A percentile compares a stretch with the other conserved stretches of the same genome.
Evolutionary conservation across 73 alveolate genomes (phyloP).

Genomic region (Tetrahymena borealis): DNA sequence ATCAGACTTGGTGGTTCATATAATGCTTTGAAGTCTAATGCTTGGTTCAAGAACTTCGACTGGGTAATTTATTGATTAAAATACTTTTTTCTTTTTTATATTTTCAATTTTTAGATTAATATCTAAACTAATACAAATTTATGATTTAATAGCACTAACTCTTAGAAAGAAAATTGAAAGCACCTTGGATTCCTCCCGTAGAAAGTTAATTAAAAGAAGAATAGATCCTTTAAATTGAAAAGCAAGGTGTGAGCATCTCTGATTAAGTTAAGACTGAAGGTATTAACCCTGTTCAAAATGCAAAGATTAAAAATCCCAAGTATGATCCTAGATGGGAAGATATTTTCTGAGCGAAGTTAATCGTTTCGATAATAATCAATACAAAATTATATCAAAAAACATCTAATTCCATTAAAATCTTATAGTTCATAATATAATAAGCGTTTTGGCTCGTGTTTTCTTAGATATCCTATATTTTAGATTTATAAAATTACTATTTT

Average conservation of each 20-base stretch:
- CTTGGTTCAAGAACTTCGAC: conserved; percentile 37
- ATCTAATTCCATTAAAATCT: no score
- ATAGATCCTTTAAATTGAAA: not conserved
- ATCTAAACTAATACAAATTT: no score
- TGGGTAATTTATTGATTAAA: conserved; percentile 15
- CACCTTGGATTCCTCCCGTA: not conserved
- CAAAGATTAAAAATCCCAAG: not conserved
- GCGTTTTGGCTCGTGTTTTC: no score
- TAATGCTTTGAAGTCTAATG: conserved; percentile 3
- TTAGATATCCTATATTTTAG: no score
- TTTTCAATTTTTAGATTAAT: not conserved
- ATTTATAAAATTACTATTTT: no score
- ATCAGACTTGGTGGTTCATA: conserved; percentile 44
- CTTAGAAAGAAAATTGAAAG: not conserved
- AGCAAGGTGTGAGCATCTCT: not conserved
- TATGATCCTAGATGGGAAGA: conserved; percentile 2
- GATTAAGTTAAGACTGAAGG: not conserved
- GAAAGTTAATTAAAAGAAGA: not conserved
- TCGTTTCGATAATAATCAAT: not conserved
- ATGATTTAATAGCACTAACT: not conserved
- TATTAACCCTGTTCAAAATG: not conserved
- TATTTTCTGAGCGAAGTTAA: not conserved
- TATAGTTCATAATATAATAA: no score
- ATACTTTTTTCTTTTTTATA: not conserved
- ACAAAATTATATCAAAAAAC: no score